Conservation (phyloP, 306 rosid species). For the Clitoria ternatea region DNA sequence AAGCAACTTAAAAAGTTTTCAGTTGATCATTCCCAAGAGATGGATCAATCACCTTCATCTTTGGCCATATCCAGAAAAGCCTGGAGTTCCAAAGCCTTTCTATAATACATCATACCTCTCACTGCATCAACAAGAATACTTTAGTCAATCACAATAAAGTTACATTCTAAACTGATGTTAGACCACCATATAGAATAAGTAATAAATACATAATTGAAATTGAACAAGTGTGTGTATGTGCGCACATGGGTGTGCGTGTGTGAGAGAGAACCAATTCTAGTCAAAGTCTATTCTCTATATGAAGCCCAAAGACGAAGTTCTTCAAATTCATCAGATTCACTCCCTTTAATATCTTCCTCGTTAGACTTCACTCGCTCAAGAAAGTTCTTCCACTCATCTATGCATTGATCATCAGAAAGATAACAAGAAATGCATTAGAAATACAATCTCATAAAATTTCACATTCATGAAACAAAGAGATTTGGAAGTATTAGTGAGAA, state of each 20-base stretch:
- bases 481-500: constrained; percentile 10
- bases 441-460: neutral
- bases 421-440: constrained; percentile 3
- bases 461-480: neutral
- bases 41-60: constrained; percentile 58
- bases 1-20: neutral
- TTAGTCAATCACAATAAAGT: constrained; percentile 2
- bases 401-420: constrained; percentile 15
- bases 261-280: constrained; percentile 65
- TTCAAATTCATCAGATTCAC: constrained; percentile 55
- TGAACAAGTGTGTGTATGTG: neutral
- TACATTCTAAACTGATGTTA: neutral
- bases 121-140: constrained; percentile 41
- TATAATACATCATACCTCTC: constrained; percentile 97
- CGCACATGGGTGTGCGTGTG: neutral
- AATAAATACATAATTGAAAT: neutral
- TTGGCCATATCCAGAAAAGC: constrained; percentile 96
- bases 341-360: constrained; percentile 77
- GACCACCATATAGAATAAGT: neutral
- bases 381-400: constrained; percentile 97
- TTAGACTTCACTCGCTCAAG: constrained; percentile 53
- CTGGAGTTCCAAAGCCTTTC: constrained; percentile 97
- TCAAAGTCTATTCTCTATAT: constrained; percentile 94
- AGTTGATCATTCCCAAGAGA: neutral
- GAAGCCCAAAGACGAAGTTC: constrained; percentile 98